These are phyloP conservation scores for Ceratobasidium sp. DNA, from an alignment of 1,284 basidiomycete genomes.

Conservation along the genomic window DNA sequence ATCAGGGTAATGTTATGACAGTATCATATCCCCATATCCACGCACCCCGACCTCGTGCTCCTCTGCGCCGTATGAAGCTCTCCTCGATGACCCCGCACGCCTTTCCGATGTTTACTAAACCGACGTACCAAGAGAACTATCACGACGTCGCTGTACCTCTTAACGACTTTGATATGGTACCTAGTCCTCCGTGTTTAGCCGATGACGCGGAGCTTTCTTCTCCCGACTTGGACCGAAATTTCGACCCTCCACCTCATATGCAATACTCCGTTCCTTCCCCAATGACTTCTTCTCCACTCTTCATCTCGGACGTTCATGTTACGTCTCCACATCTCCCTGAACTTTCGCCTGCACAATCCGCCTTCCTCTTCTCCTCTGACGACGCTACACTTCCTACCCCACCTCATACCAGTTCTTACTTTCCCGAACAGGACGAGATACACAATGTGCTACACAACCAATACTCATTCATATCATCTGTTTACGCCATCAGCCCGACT, in stretches of 20 bases:
- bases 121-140: slow-evolving; percentile 25
- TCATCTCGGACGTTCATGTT: not conserved
- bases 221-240: not conserved
- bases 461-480: slow-evolving; percentile 13
- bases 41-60: not conserved
- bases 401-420: not conserved
- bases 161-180: slow-evolving; percentile 2
- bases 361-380: slow-evolving; percentile 12
- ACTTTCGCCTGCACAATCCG: not conserved
- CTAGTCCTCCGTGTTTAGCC: not conserved
- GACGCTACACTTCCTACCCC: slow-evolving; percentile 22
- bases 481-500: slow-evolving; percentile 28
- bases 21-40: not conserved
- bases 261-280: slow-evolving; percentile 1
- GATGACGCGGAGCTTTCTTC: not conserved
- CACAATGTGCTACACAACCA: not conserved
- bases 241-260: not conserved
- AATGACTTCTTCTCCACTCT: slow-evolving; percentile 8
- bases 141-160: slow-evolving; percentile 24
- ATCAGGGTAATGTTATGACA: not conserved
- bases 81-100: slow-evolving; percentile 18
- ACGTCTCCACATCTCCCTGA: not conserved
- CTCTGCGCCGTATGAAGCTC: slow-evolving; percentile 15
- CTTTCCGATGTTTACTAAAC: slow-evolving; percentile 15
- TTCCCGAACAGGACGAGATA: not conserved